phyloP scores from a whole-genome alignment of 2,329 filamentous ascomycete species.

The Ophiostoma triangulosporum region DNA sequence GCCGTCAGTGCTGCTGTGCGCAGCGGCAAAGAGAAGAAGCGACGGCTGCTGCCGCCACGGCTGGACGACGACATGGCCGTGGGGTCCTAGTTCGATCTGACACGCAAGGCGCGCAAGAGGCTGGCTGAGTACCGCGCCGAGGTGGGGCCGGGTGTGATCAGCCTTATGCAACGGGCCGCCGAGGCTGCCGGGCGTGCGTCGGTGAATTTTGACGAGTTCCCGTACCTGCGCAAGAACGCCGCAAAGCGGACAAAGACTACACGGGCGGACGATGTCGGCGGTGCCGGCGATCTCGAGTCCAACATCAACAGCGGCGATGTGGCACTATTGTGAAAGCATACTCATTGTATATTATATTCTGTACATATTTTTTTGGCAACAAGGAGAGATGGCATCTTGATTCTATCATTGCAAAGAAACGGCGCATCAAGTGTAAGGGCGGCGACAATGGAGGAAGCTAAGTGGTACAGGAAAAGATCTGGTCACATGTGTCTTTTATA shows the following conservation, averaged over 20 bases:
- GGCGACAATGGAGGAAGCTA: no score
- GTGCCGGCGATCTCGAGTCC: no score
- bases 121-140: constrained; percentile 13
- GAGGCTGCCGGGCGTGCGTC: constrained; percentile 15
- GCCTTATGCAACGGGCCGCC: constrained; percentile 21
- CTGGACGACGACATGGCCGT: not conserved
- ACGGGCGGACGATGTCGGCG: no score
- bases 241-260: not conserved
- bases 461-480: no score
- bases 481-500: no score
- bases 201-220: constrained; percentile 14
- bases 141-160: constrained; percentile 16
- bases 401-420: no score
- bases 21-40: constrained; percentile 14
- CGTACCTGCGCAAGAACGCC: not conserved
- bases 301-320: no score
- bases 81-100: constrained; percentile 11
- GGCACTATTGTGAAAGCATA: no score
- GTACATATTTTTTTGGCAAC: no score
- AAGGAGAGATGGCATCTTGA: no score
- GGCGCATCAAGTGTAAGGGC: no score
- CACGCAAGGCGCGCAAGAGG: constrained; percentile 12
- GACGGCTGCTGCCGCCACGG: not conserved
- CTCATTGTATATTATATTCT: no score
- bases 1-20: constrained; percentile 31